Evolutionary conservation across 176 grass and related monocot genomes (phyloP), one percentile per base, ranked within the genome.

Genomic region (Urochloa ruziziensis): DNA sequence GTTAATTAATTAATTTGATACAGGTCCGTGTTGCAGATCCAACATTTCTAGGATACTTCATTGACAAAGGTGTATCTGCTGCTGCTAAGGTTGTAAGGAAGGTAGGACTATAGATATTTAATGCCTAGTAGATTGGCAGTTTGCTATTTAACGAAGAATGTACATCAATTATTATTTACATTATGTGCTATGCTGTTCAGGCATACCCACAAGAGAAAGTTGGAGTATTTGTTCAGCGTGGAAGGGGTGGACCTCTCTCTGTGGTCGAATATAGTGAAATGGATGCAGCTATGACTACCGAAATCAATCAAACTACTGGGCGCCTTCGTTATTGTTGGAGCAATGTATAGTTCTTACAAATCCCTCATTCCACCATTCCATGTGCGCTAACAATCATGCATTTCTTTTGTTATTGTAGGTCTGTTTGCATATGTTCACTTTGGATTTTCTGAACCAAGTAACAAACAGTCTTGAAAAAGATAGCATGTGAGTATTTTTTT

Each of bases 361-460:
- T 23, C 58, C 68, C 67, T 54, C 70, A 3, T 29, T 4, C 30
- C 58, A 44, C 54, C 43, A 35, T 9, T 79, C 43, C 59, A 36
- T 82, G 23, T 74, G 34, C 2, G 18, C 29, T 85, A 58, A 80
- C 13, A 39, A 67, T 32, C 12, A 7, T 35, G 25, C 23, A 36
- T 88, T 37, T 62, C 68, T 72, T 78, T n/a, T n/a, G n/a, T n/a
- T 63, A 37, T 80, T 42, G 74, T 60, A 98, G 92, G 84, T 95
- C 37, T 98, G 95, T 86, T 80, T 98, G 86, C 92, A 98, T 75
- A 80, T 98, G 90, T 98, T 94, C 84, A 90, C 90, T 74, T 78
- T 94, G 90, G 90, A 98, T 88, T 98, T 98, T 89, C 84, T 94
- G 61, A 93, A 90, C 81, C 92, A 98, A 84, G 92, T 98, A 15